A percentile compares a stretch with the other conserved stretches of the same genome.
phyloP scores from a whole-genome alignment of 2,329 filamentous ascomycete genomes.

The Beauveria australis region DNA sequence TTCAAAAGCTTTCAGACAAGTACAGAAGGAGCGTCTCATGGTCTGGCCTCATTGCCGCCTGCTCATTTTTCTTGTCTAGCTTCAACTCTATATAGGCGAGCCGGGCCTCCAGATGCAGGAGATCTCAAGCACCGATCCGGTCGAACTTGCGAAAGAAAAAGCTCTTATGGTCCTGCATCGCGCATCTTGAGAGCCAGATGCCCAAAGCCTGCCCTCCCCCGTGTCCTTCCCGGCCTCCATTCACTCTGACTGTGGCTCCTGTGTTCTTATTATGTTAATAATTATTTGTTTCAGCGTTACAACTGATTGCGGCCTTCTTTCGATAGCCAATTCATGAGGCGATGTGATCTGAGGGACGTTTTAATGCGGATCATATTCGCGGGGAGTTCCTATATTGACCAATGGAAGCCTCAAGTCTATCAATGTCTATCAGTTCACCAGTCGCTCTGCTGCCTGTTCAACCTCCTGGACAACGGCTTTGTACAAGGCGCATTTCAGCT shows the following conservation, averaged over 20 bases:
- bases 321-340: no score
- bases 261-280: background rate
- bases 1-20: constrained; percentile 4
- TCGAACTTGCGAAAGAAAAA: constrained; percentile 10
- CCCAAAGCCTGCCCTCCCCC: background rate
- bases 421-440: background rate
- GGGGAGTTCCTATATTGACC: no score
- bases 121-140: background rate
- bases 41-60: background rate
- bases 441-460: background rate
- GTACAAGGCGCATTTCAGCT: background rate
- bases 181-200: background rate
- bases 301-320: background rate
- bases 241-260: background rate
- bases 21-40: constrained; percentile 3
- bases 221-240: background rate
- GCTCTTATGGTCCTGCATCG: constrained; percentile 8
- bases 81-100: background rate
- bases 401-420: background rate
- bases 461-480: background rate
- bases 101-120: constrained; percentile 7
- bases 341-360: no score
- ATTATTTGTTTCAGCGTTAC: background rate
- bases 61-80: background rate
- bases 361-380: no score